Evolutionary conservation across 2,329 filamentous ascomycete species (phyloP).

Genomic region (Xylaria sp.): DNA sequence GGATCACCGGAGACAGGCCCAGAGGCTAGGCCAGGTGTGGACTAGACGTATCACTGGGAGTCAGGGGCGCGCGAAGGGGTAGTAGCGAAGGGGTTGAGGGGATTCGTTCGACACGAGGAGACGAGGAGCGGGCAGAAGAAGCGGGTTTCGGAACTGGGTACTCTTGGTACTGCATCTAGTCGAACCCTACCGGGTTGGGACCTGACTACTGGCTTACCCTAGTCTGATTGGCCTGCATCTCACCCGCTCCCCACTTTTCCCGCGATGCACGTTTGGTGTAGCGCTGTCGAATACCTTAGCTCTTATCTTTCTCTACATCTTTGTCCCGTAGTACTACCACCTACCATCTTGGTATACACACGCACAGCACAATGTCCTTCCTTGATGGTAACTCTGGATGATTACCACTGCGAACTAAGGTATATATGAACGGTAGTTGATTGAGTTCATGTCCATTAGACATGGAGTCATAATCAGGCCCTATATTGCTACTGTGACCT

Average conservation of each 20-base stretch:
- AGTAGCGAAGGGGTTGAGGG: conserved; percentile 1
- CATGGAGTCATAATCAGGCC: conserved; percentile 5
- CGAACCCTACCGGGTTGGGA: conserved; percentile 7
- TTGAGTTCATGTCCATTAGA: conserved; percentile 11
- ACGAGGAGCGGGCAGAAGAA: conserved; percentile 6
- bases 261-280: conserved; percentile 2
- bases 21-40: conserved; percentile 8
- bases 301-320: conserved; percentile 15
- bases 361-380: conserved; percentile 4
- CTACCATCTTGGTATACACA: conserved; percentile 30
- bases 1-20: not conserved
- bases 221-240: conserved; percentile 10
- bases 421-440: conserved; percentile 15
- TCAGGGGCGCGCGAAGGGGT: conserved; percentile 16
- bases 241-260: conserved; percentile 11
- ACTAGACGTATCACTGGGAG: conserved; percentile 15
- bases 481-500: conserved; percentile 4
- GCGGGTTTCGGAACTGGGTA: conserved; percentile 34
- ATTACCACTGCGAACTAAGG: conserved; percentile 1
- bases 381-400: not conserved
- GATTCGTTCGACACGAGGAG: conserved; percentile 9
- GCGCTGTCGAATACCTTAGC: conserved; percentile 13
- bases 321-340: conserved; percentile 17
- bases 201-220: not conserved
- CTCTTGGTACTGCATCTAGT: not conserved